Percentiles rank a stretch among this genome's conserved stretches.
These are phyloP conservation scores for Cystobasidium pallidum DNA, from an alignment of 1,284 basidiomycete species.

Conservation along the genomic window DNA sequence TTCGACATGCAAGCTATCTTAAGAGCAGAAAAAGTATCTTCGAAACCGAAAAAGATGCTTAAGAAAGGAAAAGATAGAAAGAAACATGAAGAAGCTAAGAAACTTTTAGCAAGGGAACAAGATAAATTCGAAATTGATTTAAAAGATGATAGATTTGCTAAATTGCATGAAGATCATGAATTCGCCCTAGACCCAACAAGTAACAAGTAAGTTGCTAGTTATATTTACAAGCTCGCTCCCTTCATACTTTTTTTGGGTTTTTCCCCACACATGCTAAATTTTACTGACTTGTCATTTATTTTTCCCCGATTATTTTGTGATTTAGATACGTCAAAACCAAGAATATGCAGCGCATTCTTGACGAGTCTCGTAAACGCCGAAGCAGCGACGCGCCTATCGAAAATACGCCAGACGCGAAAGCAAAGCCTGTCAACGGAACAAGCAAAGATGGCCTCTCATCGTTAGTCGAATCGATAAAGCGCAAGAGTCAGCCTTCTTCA, in stretches of 20 bases:
- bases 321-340: conserved; percentile 90
- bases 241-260: too few relatives aligned
- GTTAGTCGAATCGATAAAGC: conserved; percentile 82
- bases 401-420: conserved; percentile 8
- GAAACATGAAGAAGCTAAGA: conserved; percentile 66
- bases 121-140: conserved; percentile 76
- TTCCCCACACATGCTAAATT: too few relatives aligned
- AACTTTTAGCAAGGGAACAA: conserved; percentile 61
- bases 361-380: conserved; percentile 64
- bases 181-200: conserved; percentile 97
- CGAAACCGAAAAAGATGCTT: conserved; percentile 59
- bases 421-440: conserved; percentile 24
- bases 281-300: background rate
- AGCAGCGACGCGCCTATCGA: conserved; percentile 54
- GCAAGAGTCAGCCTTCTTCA: conserved; percentile 60
- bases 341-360: conserved; percentile 78
- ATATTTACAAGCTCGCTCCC: background rate
- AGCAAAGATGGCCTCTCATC: conserved; percentile 60
- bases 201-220: conserved; percentile 72
- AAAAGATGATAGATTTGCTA: conserved; percentile 84
- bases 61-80: conserved; percentile 59
- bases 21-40: conserved; percentile 73
- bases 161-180: conserved; percentile 82
- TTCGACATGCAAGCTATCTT: conserved; percentile 91
- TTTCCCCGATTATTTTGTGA: too few relatives aligned